Evolutionary conservation across 2,329 filamentous ascomycete species (phyloP), one percentile per base, ranked within the genome.

Genomic region (Colletotrichum sojae): DNA sequence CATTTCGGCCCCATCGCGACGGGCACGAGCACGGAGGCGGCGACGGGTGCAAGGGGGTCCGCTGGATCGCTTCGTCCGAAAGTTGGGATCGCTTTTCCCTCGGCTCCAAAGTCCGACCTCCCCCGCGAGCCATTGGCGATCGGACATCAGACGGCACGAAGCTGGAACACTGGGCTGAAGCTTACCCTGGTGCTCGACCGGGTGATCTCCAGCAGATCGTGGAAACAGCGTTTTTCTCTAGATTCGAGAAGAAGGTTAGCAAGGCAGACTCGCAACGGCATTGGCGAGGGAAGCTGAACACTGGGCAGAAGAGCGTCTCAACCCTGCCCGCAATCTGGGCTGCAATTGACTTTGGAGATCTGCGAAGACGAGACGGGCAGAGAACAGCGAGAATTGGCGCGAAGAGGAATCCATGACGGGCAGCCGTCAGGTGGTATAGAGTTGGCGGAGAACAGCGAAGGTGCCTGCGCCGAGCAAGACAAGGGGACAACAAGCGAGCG

Each of bases 131-230:
- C 27, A 54, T 66, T 53, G 55, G 62, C 62, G 62, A 66, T 69
- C 51, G 15, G 61, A 66, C 49, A 59, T 69, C 62, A 55, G 66
- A 69, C 62, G 66, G 55, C 66, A 60, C 49, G 31, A 31, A 66
- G 55, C 66, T 66, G 66, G 66, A 69, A 69, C 66, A 66, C 66
- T 66, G 62, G 66, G 22, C 45, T 60, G 62, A 55, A 69, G 66
- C 62, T 60, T 69, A 55, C 13, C 31, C 18, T 22, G 16, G 48
- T 27, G 53, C 18, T 40, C 40, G 43, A 36, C 40, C 54, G 31
- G 61, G 54, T 27, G 46, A 53, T 64, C 52, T 45, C 39, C 36
- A 49, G 15, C 16, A 9, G 15, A 13, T 53, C 48, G 10, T 2
- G 59, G 59, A 62, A 45, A n/a, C 40, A 43, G 40, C 27, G 46